Percentiles rank a stretch among this genome's conserved stretches.
These are phyloP conservation scores for Tulasnella sp. DNA, from an alignment of 768 basidiomycete species.

Conservation along the genomic window DNA sequence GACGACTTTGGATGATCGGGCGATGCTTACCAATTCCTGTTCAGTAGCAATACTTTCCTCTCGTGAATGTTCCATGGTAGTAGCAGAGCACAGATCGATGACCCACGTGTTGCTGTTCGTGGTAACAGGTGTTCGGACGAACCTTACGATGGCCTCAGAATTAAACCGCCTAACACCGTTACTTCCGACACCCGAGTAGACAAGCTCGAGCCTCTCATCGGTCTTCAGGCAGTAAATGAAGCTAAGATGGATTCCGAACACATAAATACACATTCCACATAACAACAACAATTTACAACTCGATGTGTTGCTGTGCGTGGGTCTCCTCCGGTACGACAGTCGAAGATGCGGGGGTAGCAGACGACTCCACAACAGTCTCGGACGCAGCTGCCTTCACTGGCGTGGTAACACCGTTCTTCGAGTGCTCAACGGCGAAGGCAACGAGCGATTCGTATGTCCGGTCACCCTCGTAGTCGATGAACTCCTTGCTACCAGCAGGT, in stretches of 20 bases:
- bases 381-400: not conserved
- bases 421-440: constrained; percentile 69
- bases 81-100: too few species aligned
- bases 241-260: not conserved
- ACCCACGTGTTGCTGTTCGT: too few species aligned
- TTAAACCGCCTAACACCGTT: too few species aligned
- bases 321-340: not conserved
- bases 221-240: not conserved
- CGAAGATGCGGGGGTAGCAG: not conserved
- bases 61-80: too few species aligned
- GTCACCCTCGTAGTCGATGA: constrained; percentile 90
- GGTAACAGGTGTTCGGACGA: too few species aligned
- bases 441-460: constrained; percentile 75
- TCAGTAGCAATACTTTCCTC: too few species aligned
- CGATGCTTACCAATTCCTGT: too few species aligned
- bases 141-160: too few species aligned
- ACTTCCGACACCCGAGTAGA: too few species aligned
- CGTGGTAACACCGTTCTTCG: constrained; percentile 40
- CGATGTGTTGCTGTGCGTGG: not conserved
- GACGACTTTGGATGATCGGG: too few species aligned
- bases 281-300: not conserved
- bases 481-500: constrained; percentile 71
- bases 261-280: not conserved
- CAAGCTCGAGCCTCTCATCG: too few species aligned
- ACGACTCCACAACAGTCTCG: not conserved